phyloP scores from a whole-genome alignment of 2,329 filamentous ascomycete genomes.

The Verticillium isaacii region DNA sequence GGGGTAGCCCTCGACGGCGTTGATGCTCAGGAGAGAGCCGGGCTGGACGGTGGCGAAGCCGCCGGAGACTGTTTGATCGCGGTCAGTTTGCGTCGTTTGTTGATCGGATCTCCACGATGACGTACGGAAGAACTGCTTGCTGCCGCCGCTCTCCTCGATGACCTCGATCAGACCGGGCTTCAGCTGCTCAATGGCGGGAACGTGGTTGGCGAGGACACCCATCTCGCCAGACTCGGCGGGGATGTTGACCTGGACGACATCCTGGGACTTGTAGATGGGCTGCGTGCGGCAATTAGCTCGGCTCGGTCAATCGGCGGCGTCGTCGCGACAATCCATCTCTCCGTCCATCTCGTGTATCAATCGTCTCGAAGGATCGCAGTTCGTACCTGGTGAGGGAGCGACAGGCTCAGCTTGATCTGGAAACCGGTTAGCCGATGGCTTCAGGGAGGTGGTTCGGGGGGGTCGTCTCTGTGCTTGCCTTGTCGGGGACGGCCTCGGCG shows the following conservation, averaged over 20 bases:
- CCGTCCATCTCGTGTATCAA: slow-evolving; percentile 1
- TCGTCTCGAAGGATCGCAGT: slow-evolving; percentile 7
- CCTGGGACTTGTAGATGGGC: slow-evolving; percentile 65
- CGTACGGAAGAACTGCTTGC: slow-evolving; percentile 99
- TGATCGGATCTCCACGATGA: slow-evolving; percentile 21
- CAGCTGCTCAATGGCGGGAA: slow-evolving; percentile 97
- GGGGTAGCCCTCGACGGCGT: slow-evolving; percentile 91
- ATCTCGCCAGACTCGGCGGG: slow-evolving; percentile 97
- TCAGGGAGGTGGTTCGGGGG: slow-evolving; percentile 19
- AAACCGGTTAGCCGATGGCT: slow-evolving; percentile 19
- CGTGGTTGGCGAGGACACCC: slow-evolving; percentile 99
- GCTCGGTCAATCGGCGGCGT: slow-evolving; percentile 19
- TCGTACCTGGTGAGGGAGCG: slow-evolving; percentile 96
- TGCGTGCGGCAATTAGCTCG: slow-evolving; percentile 52
- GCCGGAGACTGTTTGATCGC: slow-evolving; percentile 67
- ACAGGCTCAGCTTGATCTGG: slow-evolving; percentile 94
- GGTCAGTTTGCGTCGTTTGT: not conserved
- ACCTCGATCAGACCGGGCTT: slow-evolving; percentile 95
- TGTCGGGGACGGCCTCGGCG: slow-evolving; percentile 81
- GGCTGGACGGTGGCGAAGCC: slow-evolving; percentile 97
- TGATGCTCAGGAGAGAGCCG: slow-evolving; percentile 92
- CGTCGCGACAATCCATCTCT: slow-evolving; percentile 2
- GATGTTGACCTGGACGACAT: slow-evolving; percentile 94
- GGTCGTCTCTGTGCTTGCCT: slow-evolving; percentile 43
- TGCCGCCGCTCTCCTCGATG: slow-evolving; percentile 81